A percentile compares a stretch with the other conserved stretches of the same genome.
Conservation (phyloP, 371 early-diverging fungal genomes). For the Actinomortierella ambigua region DNA sequence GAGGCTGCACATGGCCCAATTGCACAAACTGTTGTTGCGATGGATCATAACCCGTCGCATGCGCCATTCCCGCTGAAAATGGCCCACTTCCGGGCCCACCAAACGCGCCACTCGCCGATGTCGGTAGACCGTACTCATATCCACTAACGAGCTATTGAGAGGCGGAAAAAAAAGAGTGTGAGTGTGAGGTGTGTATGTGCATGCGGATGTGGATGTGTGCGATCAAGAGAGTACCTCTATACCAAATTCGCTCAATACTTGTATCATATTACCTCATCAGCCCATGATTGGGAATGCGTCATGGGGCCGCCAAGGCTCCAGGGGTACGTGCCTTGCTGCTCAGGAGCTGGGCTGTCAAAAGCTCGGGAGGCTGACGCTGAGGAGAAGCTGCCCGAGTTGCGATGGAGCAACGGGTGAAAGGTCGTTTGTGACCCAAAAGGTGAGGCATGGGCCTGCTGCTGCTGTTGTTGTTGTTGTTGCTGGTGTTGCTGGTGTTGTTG, state of each 20-base stretch:
- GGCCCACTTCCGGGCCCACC: no score
- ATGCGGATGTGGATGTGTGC: no score
- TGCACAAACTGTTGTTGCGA: no score
- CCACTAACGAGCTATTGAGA: constrained; percentile 17
- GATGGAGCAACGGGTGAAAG: constrained; percentile 21
- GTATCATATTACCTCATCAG: constrained; percentile 24
- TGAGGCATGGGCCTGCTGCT: no score
- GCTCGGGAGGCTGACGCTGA: constrained; percentile 24
- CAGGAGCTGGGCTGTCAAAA: constrained; percentile 35
- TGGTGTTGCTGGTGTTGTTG: no score
- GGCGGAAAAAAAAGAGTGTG: neutral
- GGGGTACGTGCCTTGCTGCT: constrained; percentile 32
- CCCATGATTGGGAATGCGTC: constrained; percentile 34
- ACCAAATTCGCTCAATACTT: neutral
- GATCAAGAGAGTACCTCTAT: no score
- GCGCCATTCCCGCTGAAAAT: no score
- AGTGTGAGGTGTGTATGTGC: no score
- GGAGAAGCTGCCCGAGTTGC: constrained; percentile 21
- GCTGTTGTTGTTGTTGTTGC: no score
- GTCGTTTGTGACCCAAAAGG: constrained; percentile 8
- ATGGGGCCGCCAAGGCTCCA: constrained; percentile 19
- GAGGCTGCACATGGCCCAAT: no score
- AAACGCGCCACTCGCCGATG: no score
- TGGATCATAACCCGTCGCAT: no score
- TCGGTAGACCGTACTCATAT: constrained; percentile 24